Evolutionary conservation across 2,329 filamentous ascomycete species (phyloP).

Genomic region (Fusarium dimerum): DNA sequence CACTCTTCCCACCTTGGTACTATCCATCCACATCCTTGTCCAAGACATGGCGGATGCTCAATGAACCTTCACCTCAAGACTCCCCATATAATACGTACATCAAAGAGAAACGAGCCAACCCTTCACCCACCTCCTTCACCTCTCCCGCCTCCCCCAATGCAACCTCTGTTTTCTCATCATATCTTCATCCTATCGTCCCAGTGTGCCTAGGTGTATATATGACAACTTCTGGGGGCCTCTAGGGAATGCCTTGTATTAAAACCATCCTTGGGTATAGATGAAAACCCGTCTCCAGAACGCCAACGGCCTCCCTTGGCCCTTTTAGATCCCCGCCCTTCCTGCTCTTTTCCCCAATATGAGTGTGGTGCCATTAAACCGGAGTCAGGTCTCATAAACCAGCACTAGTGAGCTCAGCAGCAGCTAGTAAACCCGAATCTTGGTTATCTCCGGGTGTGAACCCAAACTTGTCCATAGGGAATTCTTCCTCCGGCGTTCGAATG

Average conservation of each 20-base stretch:
- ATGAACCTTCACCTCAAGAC: not conserved
- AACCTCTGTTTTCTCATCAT: conserved; percentile 27
- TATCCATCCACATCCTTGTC: conserved; percentile 1
- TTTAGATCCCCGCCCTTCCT: conserved; percentile 1
- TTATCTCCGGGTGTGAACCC: conserved; percentile 42
- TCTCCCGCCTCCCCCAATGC: not conserved
- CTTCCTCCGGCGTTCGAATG: conserved; percentile 67
- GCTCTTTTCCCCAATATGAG: not conserved
- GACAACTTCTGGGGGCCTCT: conserved; percentile 6
- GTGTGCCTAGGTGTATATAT: conserved; percentile 33
- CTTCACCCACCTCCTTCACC: conserved; percentile 1
- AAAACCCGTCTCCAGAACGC: conserved; percentile 26
- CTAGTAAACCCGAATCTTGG: conserved; percentile 37
- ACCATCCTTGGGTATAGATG: conserved; percentile 25
- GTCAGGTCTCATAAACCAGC: conserved; percentile 15
- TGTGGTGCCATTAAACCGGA: not conserved
- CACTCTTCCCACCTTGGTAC: not conserved
- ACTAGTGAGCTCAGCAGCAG: conserved; percentile 32
- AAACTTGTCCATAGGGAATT: conserved; percentile 63
- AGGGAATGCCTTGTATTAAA: conserved; percentile 25
- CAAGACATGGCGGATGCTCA: not conserved
- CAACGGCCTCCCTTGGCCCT: conserved; percentile 10
- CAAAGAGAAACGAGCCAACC: conserved; percentile 9
- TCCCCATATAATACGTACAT: conserved; percentile 12
- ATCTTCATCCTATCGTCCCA: conserved; percentile 35